These are phyloP conservation scores for Sporothrix phasma DNA, from an alignment of 2,329 filamentous ascomycete species.

Conservation along the genomic window DNA sequence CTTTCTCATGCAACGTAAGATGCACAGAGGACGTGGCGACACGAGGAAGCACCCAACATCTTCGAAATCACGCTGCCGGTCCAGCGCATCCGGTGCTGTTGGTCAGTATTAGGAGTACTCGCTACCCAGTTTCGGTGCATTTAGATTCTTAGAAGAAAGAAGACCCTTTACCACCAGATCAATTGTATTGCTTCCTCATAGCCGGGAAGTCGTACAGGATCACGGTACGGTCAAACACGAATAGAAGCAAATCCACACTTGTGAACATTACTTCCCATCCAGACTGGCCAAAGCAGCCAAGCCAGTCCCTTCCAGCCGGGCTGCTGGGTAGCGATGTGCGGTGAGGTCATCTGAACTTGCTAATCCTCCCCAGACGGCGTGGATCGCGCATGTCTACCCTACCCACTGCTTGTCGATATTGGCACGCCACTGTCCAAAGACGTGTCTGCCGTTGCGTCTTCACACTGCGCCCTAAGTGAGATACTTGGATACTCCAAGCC, in stretches of 20 bases:
- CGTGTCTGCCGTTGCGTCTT: neutral
- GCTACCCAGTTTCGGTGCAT: too few relatives aligned
- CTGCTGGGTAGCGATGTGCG: neutral
- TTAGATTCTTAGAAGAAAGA: too few relatives aligned
- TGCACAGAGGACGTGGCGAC: neutral
- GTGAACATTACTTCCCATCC: neutral
- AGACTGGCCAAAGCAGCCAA: neutral
- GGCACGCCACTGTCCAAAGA: neutral
- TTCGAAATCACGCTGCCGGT: neutral
- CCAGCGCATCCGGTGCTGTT: neutral
- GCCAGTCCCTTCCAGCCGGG: neutral
- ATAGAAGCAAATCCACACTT: too few relatives aligned
- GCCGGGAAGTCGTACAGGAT: too few relatives aligned
- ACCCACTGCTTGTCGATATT: neutral
- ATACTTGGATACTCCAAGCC: too few relatives aligned
- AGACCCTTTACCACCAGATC: too few relatives aligned
- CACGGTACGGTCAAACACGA: too few relatives aligned
- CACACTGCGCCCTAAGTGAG: neutral
- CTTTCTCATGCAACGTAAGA: neutral
- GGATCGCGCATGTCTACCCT: neutral
- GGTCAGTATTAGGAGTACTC: too few relatives aligned
- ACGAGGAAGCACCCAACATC: neutral
- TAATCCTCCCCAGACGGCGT: neutral
- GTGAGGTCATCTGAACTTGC: neutral
- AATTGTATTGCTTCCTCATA: too few relatives aligned